phyloP scores from a whole-genome alignment of 345 rosid species.

The Reutealis trisperma region DNA sequence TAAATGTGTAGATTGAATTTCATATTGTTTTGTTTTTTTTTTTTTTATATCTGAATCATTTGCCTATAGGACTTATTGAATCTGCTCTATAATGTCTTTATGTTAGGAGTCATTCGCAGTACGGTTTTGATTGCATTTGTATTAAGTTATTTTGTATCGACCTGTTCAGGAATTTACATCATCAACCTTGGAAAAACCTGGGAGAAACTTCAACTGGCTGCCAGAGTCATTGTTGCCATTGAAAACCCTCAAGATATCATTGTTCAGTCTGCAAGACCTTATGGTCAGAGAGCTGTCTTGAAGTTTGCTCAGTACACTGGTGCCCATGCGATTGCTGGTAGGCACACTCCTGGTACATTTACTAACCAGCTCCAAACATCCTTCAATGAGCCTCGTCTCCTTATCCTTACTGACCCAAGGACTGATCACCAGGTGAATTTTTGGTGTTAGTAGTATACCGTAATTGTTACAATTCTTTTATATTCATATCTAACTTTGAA shows the following conservation, averaged over 20 bases:
- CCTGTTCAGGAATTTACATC: slow-evolving; percentile 66
- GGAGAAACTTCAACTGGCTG: slow-evolving; percentile 86
- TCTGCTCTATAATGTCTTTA: no score
- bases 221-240: slow-evolving; percentile 77
- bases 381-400: slow-evolving; percentile 81
- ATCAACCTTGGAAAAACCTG: slow-evolving; percentile 91
- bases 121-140: background rate
- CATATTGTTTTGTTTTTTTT: no score
- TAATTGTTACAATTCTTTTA: no score
- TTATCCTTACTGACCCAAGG: slow-evolving; percentile 91
- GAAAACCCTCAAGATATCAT: slow-evolving; percentile 93
- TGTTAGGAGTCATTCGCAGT: no score
- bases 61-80: no score
- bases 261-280: slow-evolving; percentile 96
- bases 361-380: slow-evolving; percentile 94
- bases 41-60: no score
- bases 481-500: no score
- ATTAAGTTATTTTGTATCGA: background rate
- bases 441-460: no score
- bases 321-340: slow-evolving; percentile 92
- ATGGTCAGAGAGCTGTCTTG: slow-evolving; percentile 93
- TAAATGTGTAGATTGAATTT: background rate
- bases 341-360: slow-evolving; percentile 99
- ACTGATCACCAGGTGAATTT: slow-evolving; percentile 86
- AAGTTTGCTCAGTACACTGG: slow-evolving; percentile 95